Conservation (phyloP, 805 yeast genomes). For the Candida suzukii region DNA sequence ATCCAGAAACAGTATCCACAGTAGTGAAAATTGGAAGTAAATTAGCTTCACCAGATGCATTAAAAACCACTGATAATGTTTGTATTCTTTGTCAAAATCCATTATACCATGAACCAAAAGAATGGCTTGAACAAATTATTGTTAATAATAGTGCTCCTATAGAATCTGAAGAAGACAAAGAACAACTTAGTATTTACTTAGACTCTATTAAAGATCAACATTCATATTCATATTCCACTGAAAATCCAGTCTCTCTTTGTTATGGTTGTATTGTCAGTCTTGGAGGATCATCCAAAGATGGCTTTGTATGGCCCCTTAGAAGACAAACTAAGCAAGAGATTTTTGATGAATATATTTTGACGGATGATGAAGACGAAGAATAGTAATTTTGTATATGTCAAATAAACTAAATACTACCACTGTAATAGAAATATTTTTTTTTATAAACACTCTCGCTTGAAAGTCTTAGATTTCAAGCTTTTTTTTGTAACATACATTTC, state of each 20-base stretch:
- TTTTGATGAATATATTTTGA: conserved; percentile 19
- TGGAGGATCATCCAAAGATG: conserved; percentile 32
- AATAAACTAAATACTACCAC: too few relatives aligned
- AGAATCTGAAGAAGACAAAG: conserved; percentile 33
- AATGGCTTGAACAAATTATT: conserved; percentile 67
- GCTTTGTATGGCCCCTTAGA: conserved; percentile 23
- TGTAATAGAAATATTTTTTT: too few relatives aligned
- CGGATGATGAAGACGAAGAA: conserved; percentile 14
- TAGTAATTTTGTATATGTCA: not conserved
- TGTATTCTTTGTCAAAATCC: conserved; percentile 55
- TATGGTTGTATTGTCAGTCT: conserved; percentile 71
- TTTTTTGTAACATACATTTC: too few relatives aligned
- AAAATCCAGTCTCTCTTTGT: conserved; percentile 38
- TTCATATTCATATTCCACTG: not conserved
- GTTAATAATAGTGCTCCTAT: conserved; percentile 49
- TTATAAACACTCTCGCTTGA: too few relatives aligned
- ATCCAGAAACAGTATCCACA: conserved; percentile 86
- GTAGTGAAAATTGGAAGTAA: conserved; percentile 87
- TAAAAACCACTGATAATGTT: conserved; percentile 9
- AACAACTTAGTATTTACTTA: conserved; percentile 18
- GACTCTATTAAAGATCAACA: not conserved
- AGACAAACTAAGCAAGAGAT: conserved; percentile 20
- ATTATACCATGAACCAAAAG: conserved; percentile 49
- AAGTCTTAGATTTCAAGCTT: too few relatives aligned
- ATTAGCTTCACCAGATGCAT: conserved; percentile 39